Evolutionary conservation across 2,329 filamentous ascomycete species (phyloP), one percentile per base, ranked within the genome.

Genomic region (Aspergillus uvarum): DNA sequence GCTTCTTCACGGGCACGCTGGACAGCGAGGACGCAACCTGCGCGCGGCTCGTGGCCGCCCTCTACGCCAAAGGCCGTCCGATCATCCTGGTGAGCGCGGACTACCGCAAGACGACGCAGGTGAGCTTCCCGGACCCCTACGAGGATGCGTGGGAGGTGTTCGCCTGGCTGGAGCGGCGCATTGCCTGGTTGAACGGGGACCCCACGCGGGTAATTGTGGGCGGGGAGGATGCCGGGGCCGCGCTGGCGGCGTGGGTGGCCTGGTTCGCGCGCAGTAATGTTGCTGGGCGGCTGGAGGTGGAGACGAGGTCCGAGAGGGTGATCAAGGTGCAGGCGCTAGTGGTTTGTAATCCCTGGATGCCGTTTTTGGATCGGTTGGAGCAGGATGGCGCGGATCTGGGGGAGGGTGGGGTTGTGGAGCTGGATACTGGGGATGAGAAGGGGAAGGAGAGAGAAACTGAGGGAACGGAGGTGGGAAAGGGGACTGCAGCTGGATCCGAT

Each of bases 81-180:
- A 51, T 81, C 2, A 71, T 82, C 0, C 83, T 86, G 0, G 65
- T 86, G 1, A 83, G 85, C 47, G 74, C 86, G 12, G 84, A 85
- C 63, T 87, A 87, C 67, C 80, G 85, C 0, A 84, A 87, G 65
- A 84, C 84, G 0, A 85, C 85, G 0, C 81, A 86, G 54, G 72
- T 79, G 62, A 65, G 60, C 0, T 87, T 82, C 59, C 85, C 85
- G 0, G 81, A 77, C 0, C 77, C 80, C 0, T 85, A 80, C 80
- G 51, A 72, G 48, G 85, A 88, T 51, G 70, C 76, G 0, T 79
- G 84, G 59, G 85, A 87, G 50, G 79, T 80, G 0, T 82, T 85
- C 32, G 72, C 78, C 19, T 88, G 84, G 85, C 67, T 84, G 0
- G 80, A 85, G 53, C 70, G 72, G 14, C 72, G 82, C 59, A 76